phyloP scores from a whole-genome alignment of 345 rosid species.

The Brassica carinata region DNA sequence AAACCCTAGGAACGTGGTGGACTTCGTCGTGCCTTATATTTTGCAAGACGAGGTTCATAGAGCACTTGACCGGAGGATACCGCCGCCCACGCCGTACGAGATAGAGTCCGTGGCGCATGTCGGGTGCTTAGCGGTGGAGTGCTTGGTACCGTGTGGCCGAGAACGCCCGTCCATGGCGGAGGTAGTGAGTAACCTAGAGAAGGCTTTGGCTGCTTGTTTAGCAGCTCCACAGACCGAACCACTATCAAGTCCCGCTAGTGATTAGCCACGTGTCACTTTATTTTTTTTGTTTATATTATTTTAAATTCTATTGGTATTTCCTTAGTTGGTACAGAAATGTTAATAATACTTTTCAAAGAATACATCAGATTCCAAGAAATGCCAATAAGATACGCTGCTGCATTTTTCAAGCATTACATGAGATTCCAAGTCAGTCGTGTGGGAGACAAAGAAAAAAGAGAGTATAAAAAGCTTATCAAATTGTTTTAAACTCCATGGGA shows the following conservation, averaged over 20 bases:
- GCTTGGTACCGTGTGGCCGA: slow-evolving; percentile 53
- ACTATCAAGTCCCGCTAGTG: slow-evolving; percentile 40
- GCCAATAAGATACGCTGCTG: background rate
- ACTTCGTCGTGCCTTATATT: slow-evolving; percentile 62
- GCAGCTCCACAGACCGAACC: slow-evolving; percentile 39
- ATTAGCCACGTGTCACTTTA: slow-evolving; percentile 14
- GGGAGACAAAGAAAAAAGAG: background rate
- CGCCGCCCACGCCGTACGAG: slow-evolving; percentile 70
- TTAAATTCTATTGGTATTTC: background rate
- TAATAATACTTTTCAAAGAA: background rate
- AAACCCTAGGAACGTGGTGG: slow-evolving; percentile 62
- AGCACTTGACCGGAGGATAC: slow-evolving; percentile 61
- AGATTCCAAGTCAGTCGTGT: slow-evolving; percentile 7
- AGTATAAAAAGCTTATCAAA: background rate
- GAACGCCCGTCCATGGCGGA: slow-evolving; percentile 68
- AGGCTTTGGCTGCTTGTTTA: slow-evolving; percentile 54
- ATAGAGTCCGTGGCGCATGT: slow-evolving; percentile 68
- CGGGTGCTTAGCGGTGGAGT: slow-evolving; percentile 66
- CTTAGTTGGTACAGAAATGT: background rate
- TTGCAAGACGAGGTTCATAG: slow-evolving; percentile 63
- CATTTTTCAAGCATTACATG: slow-evolving; percentile 17
- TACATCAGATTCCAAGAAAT: too few species aligned
- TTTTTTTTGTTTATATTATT: background rate
- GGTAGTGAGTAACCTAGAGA: slow-evolving; percentile 55
- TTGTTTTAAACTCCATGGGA: slow-evolving; percentile 6